phyloP scores from a whole-genome alignment of 148 eudicot genomes.

The Vaccinium macrocarpon region DNA sequence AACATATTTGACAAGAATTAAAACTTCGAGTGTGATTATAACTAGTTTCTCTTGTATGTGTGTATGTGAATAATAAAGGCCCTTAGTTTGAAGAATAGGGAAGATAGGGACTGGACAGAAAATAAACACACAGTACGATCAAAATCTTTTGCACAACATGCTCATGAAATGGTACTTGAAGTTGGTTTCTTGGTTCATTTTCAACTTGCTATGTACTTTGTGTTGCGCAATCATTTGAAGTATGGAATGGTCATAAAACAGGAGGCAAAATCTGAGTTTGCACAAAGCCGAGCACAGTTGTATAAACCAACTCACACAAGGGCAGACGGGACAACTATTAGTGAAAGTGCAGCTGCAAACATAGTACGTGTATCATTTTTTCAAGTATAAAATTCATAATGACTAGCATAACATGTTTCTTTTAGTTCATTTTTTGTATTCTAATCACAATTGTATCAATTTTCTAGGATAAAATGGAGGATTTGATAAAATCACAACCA shows the following conservation, averaged over 20 bases:
- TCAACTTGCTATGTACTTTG: too few relatives aligned
- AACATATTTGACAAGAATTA: too few relatives aligned
- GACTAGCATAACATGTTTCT: too few relatives aligned
- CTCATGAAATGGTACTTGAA: background rate
- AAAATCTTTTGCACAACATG: background rate
- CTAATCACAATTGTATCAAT: background rate
- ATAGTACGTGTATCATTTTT: too few relatives aligned
- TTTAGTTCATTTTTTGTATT: background rate
- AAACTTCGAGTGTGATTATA: too few relatives aligned
- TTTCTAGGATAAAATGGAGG: background rate
- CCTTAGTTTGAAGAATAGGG: background rate
- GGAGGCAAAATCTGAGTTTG: background rate
- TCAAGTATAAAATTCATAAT: too few relatives aligned
- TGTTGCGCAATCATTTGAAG: background rate
- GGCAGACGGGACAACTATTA: too few relatives aligned
- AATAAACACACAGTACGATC: background rate
- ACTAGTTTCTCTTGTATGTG: background rate
- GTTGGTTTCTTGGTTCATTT: background rate
- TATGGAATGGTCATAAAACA: background rate
- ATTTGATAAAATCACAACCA: too few relatives aligned
- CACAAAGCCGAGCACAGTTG: background rate
- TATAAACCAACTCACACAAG: background rate
- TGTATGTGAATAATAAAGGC: too few relatives aligned
- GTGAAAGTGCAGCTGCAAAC: too few relatives aligned
- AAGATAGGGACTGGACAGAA: background rate